Evolutionary conservation across 768 basidiomycete genomes (phyloP).

Genomic region (Porpolomopsis calyptriformis): DNA sequence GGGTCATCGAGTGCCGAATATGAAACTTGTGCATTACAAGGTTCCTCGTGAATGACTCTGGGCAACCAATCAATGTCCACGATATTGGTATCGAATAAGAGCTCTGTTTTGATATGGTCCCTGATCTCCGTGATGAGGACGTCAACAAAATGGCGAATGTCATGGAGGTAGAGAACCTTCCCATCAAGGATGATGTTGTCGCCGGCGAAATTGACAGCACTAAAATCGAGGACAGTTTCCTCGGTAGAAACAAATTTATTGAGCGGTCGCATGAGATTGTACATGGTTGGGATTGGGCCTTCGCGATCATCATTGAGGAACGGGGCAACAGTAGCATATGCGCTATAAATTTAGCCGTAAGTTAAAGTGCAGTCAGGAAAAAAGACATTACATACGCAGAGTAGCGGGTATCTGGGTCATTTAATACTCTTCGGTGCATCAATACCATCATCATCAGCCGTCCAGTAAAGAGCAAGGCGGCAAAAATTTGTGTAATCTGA

Average conservation of each 20-base stretch:
- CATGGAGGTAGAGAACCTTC: constrained; percentile 9
- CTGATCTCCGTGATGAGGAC: constrained; percentile 10
- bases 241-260: constrained; percentile 7
- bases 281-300: constrained; percentile 5
- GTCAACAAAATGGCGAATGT: constrained; percentile 10
- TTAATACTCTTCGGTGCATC: background rate
- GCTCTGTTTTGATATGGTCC: constrained; percentile 4
- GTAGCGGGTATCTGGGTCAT: background rate
- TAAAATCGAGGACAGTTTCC: constrained; percentile 5
- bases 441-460: constrained; percentile 1
- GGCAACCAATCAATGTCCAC: constrained; percentile 12
- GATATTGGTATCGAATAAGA: constrained; percentile 11
- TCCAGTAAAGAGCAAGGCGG: constrained; percentile 1
- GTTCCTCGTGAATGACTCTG: constrained; percentile 10
- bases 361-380: background rate
- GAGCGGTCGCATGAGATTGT: constrained; percentile 1
- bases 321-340: constrained; percentile 11
- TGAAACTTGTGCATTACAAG: constrained; percentile 1
- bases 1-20: constrained; percentile 11
- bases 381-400: background rate
- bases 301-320: constrained; percentile 9
- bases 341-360: background rate
- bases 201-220: constrained; percentile 10
- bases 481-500: background rate
- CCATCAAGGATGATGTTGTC: constrained; percentile 12